These are phyloP conservation scores for Pholiota adiposa DNA, from an alignment of 1,284 basidiomycete species.

Conservation along the genomic window DNA sequence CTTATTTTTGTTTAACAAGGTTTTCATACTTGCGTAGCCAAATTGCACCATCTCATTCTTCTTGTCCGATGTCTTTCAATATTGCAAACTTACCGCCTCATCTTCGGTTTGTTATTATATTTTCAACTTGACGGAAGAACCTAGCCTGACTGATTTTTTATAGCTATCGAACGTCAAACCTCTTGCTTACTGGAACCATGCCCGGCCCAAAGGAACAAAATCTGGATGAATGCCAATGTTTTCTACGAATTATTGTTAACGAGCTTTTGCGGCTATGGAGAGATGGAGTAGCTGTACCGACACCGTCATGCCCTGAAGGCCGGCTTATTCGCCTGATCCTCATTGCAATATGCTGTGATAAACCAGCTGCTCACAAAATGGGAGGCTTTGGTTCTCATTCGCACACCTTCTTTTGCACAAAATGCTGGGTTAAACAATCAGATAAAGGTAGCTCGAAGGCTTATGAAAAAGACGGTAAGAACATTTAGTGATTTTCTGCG, in stretches of 20 bases:
- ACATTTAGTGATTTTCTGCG: not conserved
- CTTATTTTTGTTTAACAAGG: conserved; percentile 22
- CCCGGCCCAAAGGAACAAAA: conserved; percentile 40
- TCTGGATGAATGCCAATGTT: conserved; percentile 34
- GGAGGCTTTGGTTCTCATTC: conserved; percentile 37
- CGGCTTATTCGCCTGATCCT: conserved; percentile 33
- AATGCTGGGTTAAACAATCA: conserved; percentile 33
- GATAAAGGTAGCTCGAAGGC: conserved; percentile 17
- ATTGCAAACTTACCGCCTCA: conserved; percentile 33
- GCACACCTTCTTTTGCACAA: conserved; percentile 37
- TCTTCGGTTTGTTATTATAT: conserved; percentile 21
- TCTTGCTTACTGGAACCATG: conserved; percentile 35
- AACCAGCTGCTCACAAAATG: conserved; percentile 40
- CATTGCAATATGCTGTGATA: conserved; percentile 38
- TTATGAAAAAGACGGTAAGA: conserved; percentile 5
- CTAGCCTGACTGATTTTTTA: not conserved
- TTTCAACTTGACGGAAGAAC: no score
- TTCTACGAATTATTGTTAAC: conserved; percentile 31
- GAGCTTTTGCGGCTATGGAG: conserved; percentile 32
- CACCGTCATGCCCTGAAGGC: conserved; percentile 7
- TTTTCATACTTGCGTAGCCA: conserved; percentile 37
- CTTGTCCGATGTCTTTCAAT: conserved; percentile 35
- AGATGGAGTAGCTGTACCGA: conserved; percentile 1
- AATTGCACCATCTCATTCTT: conserved; percentile 37
- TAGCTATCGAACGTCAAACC: conserved; percentile 33